Evolutionary conservation across 768 basidiomycete species (phyloP).

Genomic region (Suillus decipiens): DNA sequence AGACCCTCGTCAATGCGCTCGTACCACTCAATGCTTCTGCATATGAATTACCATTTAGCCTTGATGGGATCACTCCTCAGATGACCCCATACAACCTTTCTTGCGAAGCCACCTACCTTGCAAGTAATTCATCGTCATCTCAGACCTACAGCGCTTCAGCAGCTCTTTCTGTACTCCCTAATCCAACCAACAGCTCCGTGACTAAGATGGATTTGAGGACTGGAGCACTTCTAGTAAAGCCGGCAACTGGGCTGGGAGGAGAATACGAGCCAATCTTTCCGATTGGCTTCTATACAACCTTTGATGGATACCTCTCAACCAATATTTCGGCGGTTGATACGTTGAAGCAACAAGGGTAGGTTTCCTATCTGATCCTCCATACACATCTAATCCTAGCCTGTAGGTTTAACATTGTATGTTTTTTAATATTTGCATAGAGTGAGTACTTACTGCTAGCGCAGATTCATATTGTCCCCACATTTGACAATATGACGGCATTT

Average conservation of each 20-base stretch:
- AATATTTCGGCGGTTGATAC: slow-evolving; percentile 31
- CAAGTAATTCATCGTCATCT: slow-evolving; percentile 30
- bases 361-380: slow-evolving; percentile 4
- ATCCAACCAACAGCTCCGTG: slow-evolving; percentile 53
- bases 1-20: slow-evolving; percentile 39
- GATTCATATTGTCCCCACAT: slow-evolving; percentile 75
- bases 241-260: slow-evolving; percentile 50
- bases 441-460: slow-evolving; percentile 17
- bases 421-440: background rate
- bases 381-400: background rate
- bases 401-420: slow-evolving; percentile 35
- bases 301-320: slow-evolving; percentile 33
- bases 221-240: slow-evolving; percentile 54
- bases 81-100: slow-evolving; percentile 31
- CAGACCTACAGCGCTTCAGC: slow-evolving; percentile 49
- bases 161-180: slow-evolving; percentile 50
- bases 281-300: slow-evolving; percentile 45
- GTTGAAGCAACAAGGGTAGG: slow-evolving; percentile 34
- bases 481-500: slow-evolving; percentile 58
- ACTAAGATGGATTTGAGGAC: slow-evolving; percentile 65
- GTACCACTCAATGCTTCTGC: slow-evolving; percentile 56
- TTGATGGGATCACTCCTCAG: slow-evolving; percentile 46
- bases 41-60: slow-evolving; percentile 49
- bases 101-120: slow-evolving; percentile 29
- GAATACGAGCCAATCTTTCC: slow-evolving; percentile 53